Conservation (phyloP, 306 rosid species). For the Pyrus bretschneideri region DNA sequence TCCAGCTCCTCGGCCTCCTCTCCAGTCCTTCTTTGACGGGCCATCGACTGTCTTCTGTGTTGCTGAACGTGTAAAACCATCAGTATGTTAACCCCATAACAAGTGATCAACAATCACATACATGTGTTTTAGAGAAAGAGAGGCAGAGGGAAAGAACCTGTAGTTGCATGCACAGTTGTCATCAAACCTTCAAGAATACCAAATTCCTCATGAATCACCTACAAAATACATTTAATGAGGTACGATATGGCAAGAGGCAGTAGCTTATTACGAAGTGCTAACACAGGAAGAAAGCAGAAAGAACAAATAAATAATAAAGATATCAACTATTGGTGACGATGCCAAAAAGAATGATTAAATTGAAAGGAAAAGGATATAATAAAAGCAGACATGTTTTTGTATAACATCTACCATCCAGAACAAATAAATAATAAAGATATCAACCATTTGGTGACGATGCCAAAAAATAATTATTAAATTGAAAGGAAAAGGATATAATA, state of each 20-base stretch:
- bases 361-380: not conserved
- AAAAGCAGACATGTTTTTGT: not conserved
- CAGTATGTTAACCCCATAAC: conserved; percentile 8
- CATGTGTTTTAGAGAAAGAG: not conserved
- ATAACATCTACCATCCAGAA: not conserved
- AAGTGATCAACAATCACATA: no score
- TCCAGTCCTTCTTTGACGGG: conserved; percentile 98
- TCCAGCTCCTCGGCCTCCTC: conserved; percentile 96
- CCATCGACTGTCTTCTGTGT: conserved; percentile 99
- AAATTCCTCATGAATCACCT: conserved; percentile 96
- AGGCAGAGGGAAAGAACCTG: conserved; percentile 44
- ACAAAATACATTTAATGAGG: not conserved
- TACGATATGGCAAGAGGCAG: not conserved
- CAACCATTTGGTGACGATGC: not conserved
- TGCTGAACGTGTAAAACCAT: conserved; percentile 40
- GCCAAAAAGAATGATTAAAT: not conserved
- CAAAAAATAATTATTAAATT: not conserved
- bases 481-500: not conserved
- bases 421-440: not conserved
- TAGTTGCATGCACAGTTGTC: conserved; percentile 99
- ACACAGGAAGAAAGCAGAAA: not conserved
- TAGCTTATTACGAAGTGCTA: not conserved
- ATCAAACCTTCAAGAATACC: conserved; percentile 93
- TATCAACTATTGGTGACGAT: not conserved
- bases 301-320: not conserved